Base-by-base conservation (phyloP, 768 basidiomycete species). In the Lactifluus echinatus region DNA sequence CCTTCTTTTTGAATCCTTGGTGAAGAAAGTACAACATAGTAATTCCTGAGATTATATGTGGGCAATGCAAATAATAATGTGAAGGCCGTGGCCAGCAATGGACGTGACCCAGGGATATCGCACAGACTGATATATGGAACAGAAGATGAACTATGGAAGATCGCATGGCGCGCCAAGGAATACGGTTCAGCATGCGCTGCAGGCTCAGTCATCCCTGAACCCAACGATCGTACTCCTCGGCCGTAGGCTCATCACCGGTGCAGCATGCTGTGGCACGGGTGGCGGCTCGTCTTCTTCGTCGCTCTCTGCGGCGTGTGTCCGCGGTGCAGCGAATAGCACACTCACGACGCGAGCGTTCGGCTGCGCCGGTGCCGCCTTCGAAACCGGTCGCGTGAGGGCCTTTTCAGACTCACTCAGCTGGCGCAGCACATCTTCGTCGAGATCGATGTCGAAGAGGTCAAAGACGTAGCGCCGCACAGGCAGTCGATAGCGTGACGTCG, bases 381-480 rank as follows among this genome's bases (percentile, higher is more conserved):
- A 74, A 8, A 67, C 70, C 0, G 74, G n/a, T 10, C 44, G 39
- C 11, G 49, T 39, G 48, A 89, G 73, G 10, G 74, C 68, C 40
- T 74, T 69, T 1, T 78, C 78, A 43, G 76, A 79, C 28, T 79
- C 79, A 19, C 72, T 72, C 31, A 93, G 73, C 23, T 75, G 72
- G 50, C 72, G 72, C 40, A 85, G 78, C 36, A 85, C 71, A 40
- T 83, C 79, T 37, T 75, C 73, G 63, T 89, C 81, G 50, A 96
- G 71, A 39, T 87, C 85, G 51, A 94, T 73, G 65, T 86, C 87
- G 76, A 99, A 99, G 6, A 97, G 76, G 57, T 99, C 95, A 58
- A 97, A 70, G 61, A 98, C 85, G 69, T 93, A 98, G 55, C 90
- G 79, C 45, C 95, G 83, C 57, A 96, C 93, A 15, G 94, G 91